phyloP scores from a whole-genome alignment of 495 filamentous ascomycete genomes.

The Trypethelium eluteriae region DNA sequence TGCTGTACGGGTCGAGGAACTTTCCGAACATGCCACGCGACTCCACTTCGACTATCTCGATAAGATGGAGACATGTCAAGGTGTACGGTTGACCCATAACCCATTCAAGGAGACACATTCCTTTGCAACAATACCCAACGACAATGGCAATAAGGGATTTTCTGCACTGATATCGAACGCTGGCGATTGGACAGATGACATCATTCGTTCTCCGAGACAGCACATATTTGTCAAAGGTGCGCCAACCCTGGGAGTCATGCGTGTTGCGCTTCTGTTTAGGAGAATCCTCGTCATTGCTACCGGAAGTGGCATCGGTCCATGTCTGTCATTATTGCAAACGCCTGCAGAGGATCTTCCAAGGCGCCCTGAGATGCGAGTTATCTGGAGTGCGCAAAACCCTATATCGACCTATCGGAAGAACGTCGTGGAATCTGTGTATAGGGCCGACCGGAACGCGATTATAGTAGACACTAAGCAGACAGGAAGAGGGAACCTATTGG shows the following conservation, averaged over 20 bases:
- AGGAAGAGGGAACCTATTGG: slow-evolving; percentile 48
- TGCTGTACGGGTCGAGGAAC: slow-evolving; percentile 51
- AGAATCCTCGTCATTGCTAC: slow-evolving; percentile 70
- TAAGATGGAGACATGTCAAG: slow-evolving; percentile 39
- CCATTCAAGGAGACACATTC: slow-evolving; percentile 72
- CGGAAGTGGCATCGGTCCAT: slow-evolving; percentile 73
- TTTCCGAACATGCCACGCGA: slow-evolving; percentile 64
- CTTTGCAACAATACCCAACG: slow-evolving; percentile 66
- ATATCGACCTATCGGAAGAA: slow-evolving; percentile 47
- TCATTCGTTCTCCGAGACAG: slow-evolving; percentile 53
- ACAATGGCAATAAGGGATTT: slow-evolving; percentile 45
- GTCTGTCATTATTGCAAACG: slow-evolving; percentile 44
- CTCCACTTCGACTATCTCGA: slow-evolving; percentile 58
- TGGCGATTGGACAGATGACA: slow-evolving; percentile 71
- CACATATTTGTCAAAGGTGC: slow-evolving; percentile 50
- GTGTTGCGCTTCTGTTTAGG: slow-evolving; percentile 61
- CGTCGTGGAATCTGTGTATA: slow-evolving; percentile 44
- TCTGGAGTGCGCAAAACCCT: slow-evolving; percentile 53
- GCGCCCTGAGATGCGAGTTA: slow-evolving; percentile 39
- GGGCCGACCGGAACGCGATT: slow-evolving; percentile 47
- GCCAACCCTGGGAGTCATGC: slow-evolving; percentile 61
- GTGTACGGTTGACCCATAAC: slow-evolving; percentile 46
- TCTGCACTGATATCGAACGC: slow-evolving; percentile 69
- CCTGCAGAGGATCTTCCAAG: slow-evolving; percentile 35
- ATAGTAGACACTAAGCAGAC: slow-evolving; percentile 47